Conservation (phyloP, 208 protist species). For the Leishmania tarentolae region DNA sequence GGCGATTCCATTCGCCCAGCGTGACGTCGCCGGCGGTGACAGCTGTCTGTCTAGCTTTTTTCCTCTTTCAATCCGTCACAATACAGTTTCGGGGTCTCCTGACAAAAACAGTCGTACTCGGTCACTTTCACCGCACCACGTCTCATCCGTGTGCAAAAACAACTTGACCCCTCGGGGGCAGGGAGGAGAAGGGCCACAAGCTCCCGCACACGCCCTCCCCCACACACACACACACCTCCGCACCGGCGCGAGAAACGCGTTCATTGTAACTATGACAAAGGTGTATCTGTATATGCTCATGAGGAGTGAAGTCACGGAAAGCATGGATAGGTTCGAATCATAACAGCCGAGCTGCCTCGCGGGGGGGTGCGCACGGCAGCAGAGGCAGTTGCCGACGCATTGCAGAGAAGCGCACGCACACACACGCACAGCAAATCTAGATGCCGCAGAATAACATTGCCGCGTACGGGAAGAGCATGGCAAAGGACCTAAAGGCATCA, state of each 20-base stretch:
- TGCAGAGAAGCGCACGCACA: neutral
- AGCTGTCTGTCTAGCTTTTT: neutral
- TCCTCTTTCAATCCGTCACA: neutral
- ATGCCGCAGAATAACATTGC: slow-evolving; percentile 35
- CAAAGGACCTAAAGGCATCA: slow-evolving; percentile 40
- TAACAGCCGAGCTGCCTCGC: neutral
- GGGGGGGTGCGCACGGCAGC: neutral
- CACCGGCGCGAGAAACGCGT: neutral
- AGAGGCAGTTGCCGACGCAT: neutral
- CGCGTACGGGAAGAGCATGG: slow-evolving; percentile 7
- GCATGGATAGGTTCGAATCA: slow-evolving; percentile 35
- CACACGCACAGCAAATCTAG: slow-evolving; percentile 20
- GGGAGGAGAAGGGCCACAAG: no score
- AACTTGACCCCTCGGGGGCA: no score
- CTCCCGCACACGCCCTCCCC: no score
- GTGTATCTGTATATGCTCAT: slow-evolving; percentile 34
- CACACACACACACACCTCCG: no score
- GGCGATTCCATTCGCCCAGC: neutral
- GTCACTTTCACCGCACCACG: neutral
- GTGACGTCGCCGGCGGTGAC: neutral
- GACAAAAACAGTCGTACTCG: neutral
- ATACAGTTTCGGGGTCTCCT: neutral
- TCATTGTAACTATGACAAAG: slow-evolving; percentile 36
- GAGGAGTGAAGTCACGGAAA: slow-evolving; percentile 26
- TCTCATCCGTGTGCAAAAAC: neutral